Conservation (phyloP, 2,329 filamentous ascomycete species). For the Verticillium alfalfae region DNA sequence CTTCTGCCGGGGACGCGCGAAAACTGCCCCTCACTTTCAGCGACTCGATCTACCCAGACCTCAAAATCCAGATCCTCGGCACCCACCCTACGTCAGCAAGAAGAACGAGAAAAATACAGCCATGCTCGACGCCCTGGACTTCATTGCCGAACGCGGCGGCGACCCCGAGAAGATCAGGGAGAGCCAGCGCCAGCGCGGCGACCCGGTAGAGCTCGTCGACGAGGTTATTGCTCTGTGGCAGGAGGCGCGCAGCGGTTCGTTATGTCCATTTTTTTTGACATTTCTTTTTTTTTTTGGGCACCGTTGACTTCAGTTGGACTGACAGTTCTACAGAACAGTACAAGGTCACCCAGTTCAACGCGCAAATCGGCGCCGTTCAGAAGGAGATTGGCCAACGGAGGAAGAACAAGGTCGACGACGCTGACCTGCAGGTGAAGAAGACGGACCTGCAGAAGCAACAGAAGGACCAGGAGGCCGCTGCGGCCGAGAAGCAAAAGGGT, state of each 20-base stretch:
- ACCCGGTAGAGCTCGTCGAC: slow-evolving; percentile 79
- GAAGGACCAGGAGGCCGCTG: slow-evolving; percentile 70
- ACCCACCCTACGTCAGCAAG: background rate
- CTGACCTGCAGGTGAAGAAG: slow-evolving; percentile 75
- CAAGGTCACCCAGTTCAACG: slow-evolving; percentile 71
- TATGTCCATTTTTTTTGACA: background rate
- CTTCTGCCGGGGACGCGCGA: background rate
- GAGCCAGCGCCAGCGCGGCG: slow-evolving; percentile 78
- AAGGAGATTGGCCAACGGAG: slow-evolving; percentile 90
- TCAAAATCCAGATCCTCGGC: background rate
- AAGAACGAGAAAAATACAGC: slow-evolving; percentile 6
- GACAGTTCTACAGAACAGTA: slow-evolving; percentile 54
- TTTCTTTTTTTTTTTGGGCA: background rate
- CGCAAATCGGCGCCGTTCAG: slow-evolving; percentile 81
- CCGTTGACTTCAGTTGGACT: background rate
- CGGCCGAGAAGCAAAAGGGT: slow-evolving; percentile 62
- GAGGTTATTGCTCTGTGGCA: slow-evolving; percentile 84
- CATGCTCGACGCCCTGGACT: slow-evolving; percentile 75
- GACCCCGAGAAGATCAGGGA: slow-evolving; percentile 89
- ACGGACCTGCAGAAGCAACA: slow-evolving; percentile 73
- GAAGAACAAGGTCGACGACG: slow-evolving; percentile 88
- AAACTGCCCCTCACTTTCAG: background rate
- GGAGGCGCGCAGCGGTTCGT: slow-evolving; percentile 32
- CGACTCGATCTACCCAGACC: background rate
- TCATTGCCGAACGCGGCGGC: slow-evolving; percentile 81